Evolutionary conservation across 257 asterid species (phyloP), one percentile per base, ranked within the genome.

Genomic region (Scutellaria barbata): DNA sequence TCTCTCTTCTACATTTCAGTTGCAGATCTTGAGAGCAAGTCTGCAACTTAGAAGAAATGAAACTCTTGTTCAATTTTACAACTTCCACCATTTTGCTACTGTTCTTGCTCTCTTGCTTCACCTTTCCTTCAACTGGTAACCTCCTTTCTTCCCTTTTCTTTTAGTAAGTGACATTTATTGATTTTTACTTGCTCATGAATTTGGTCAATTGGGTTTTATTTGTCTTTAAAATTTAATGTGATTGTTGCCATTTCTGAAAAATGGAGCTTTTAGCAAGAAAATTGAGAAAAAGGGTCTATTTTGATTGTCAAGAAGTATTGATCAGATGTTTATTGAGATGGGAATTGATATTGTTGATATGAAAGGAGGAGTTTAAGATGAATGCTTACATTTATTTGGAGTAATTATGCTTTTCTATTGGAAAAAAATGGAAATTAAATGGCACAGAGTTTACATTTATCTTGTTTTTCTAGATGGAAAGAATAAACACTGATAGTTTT

Each of bases 41-140:
- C 79, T 79, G 69, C 71, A 56, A 10, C 51, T 39, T 2, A 6
- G 39, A 73, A 45, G 62, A 73, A 77, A 87, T 89, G 96, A 82
- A 48, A 30, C 46, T 69, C 60, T 73, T 80, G 59, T 41, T 65
- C 74, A 76, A 75, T 75, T 70, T 83, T 74, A 50, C 81, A 45
- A n/a, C 66, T 63, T 73, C 76, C 76, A 16, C 83, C 78, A 17
- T 83, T 69, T 6, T 76, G 39, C 72, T 85, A 7, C 57, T 84
- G 1, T 73, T 85, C 60, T 76, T 82, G 69, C 73, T 92, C 47
- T 83, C 83, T 68, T 81, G 81, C 75, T 87, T 80, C 85, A 81
- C 55, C 74, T 82, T 92, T 40, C 78, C 86, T 52, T 84, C 97
- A 20, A 82, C 88, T 81, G 95, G 97, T 90, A 74, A 64, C 64